phyloP scores from a whole-genome alignment of 2,329 filamentous ascomycete genomes.

The Fusarium armeniacum region DNA sequence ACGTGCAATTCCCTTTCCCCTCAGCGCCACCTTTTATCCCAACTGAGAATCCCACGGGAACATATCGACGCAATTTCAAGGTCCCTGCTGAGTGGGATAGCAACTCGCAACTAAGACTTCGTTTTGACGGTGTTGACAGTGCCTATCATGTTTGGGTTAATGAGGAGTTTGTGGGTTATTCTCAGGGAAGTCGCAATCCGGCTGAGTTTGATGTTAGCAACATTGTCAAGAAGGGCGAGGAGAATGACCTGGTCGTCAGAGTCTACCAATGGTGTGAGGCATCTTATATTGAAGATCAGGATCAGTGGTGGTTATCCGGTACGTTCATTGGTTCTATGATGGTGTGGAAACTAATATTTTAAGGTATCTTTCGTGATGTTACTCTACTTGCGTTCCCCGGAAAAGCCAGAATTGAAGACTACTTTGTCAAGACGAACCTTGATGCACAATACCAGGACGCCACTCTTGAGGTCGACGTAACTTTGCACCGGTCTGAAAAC shows the following conservation, averaged over 20 bases:
- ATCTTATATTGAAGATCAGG: slow-evolving; percentile 21
- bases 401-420: background rate
- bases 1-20: slow-evolving; percentile 23
- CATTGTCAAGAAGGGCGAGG: background rate
- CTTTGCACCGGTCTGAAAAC: rapidly evolving
- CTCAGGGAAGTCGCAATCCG: slow-evolving; percentile 21
- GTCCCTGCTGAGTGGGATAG: slow-evolving; percentile 7
- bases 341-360: background rate
- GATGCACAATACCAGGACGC: slow-evolving; percentile 2
- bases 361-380: slow-evolving; percentile 24
- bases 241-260: slow-evolving; percentile 8
- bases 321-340: rapidly evolving
- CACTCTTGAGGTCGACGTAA: background rate
- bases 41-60: slow-evolving; percentile 16
- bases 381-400: slow-evolving; percentile 8
- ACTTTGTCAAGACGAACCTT: slow-evolving; percentile 10
- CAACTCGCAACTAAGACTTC: slow-evolving; percentile 9
- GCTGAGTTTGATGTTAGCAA: slow-evolving; percentile 5
- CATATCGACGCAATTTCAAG: slow-evolving; percentile 2
- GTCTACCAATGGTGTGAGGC: slow-evolving; percentile 28
- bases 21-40: slow-evolving; percentile 23
- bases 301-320: slow-evolving; percentile 31
- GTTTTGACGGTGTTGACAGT: slow-evolving; percentile 22
- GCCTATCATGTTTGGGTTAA: slow-evolving; percentile 27
- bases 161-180: slow-evolving; percentile 14